Conservation (phyloP, 352 stramenopile species). For the Phytopythium vexans region DNA sequence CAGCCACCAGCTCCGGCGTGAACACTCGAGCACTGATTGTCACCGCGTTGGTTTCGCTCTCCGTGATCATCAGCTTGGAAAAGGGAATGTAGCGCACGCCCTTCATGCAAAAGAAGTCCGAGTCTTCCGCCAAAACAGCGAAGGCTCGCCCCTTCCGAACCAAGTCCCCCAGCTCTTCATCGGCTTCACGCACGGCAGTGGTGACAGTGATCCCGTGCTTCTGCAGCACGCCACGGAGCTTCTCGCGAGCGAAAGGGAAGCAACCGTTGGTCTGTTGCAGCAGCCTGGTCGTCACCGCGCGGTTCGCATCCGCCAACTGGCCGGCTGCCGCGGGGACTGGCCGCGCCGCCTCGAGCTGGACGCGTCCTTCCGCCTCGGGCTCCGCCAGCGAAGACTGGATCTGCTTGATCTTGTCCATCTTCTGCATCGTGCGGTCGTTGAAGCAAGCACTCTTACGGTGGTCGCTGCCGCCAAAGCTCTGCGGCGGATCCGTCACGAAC, state of each 20-base stretch:
- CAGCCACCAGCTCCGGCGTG: constrained; percentile 53
- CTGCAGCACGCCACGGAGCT: constrained; percentile 54
- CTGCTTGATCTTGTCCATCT: constrained; percentile 41
- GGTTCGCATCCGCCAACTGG: constrained; percentile 7
- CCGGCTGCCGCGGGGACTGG: not conserved
- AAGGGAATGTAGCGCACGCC: constrained; percentile 84
- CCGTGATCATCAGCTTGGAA: constrained; percentile 21
- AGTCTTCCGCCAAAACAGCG: constrained; percentile 80
- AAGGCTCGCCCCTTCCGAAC: constrained; percentile 50
- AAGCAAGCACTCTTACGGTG: constrained; percentile 63
- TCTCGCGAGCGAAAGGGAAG: constrained; percentile 77
- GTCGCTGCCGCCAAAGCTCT: constrained; percentile 66
- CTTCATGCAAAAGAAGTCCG: constrained; percentile 87
- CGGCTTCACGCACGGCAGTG: constrained; percentile 65
- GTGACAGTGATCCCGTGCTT: constrained; percentile 43
- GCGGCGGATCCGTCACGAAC: constrained; percentile 73
- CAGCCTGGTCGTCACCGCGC: constrained; percentile 15
- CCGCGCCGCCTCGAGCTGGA: not conserved
- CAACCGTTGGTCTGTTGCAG: constrained; percentile 63
- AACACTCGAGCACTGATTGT: constrained; percentile 74
- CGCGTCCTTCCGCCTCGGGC: not conserved
- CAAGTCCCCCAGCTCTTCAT: constrained; percentile 69
- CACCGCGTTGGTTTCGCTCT: constrained; percentile 3
- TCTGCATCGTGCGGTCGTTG: constrained; percentile 52
- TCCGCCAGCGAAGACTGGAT: constrained; percentile 31